Conservation (phyloP, 805 yeast species). For the Wickerhamomyces chaumierensis region DNA sequence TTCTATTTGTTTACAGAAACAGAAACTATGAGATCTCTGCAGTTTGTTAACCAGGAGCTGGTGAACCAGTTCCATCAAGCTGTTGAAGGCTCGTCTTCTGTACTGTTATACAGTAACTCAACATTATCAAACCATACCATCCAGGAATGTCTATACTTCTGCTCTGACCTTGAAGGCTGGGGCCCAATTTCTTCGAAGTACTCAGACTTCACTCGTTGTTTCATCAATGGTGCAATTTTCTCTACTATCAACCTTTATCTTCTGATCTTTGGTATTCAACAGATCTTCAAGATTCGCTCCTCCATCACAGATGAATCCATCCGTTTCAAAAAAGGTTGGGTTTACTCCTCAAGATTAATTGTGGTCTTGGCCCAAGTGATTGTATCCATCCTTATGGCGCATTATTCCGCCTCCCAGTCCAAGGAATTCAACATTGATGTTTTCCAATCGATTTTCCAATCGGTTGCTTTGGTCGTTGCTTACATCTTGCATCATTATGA, state of each 20-base stretch:
- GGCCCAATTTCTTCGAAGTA: constrained; percentile 30
- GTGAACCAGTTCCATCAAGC: no score
- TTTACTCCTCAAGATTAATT: constrained; percentile 22
- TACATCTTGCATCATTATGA: constrained; percentile 58
- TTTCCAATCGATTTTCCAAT: constrained; percentile 26
- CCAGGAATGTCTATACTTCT: constrained; percentile 6
- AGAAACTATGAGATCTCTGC: no score
- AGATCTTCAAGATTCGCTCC: constrained; percentile 21
- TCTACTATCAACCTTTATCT: constrained; percentile 30
- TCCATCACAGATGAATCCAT: constrained; percentile 11
- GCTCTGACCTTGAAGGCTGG: constrained; percentile 26
- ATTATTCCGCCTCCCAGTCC: constrained; percentile 10
- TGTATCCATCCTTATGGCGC: constrained; percentile 15
- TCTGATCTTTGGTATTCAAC: constrained; percentile 28
- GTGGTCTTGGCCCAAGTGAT: constrained; percentile 22
- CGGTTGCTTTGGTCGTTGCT: constrained; percentile 38
- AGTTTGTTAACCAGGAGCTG: no score
- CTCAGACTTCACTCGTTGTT: constrained; percentile 51
- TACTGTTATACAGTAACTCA: no score
- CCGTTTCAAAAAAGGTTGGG: constrained; percentile 29
- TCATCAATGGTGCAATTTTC: constrained; percentile 41
- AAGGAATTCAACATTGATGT: constrained; percentile 18
- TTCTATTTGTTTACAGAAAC: no score
- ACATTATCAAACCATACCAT: background rate
- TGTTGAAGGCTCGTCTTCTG: no score